These are phyloP conservation scores for Heterobasidion parviporum DNA, from an alignment of 1,284 basidiomycete species.

Conservation along the genomic window DNA sequence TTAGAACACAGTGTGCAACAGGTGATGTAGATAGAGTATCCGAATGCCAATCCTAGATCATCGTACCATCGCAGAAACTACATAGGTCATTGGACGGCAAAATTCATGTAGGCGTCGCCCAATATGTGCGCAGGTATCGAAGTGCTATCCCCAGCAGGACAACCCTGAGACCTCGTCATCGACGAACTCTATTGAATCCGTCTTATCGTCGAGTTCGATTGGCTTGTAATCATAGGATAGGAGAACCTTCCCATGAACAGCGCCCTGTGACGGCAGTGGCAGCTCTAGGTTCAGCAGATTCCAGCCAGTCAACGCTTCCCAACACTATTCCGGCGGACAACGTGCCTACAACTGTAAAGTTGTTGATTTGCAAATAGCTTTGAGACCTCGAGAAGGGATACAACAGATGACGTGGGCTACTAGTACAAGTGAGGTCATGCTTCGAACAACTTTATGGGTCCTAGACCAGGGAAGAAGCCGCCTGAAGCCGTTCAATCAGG, in stretches of 20 bases:
- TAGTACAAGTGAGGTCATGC: neutral
- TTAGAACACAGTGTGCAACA: no score
- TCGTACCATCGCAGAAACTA: no score
- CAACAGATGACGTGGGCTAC: neutral
- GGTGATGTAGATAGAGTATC: no score
- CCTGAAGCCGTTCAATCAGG: slow-evolving; percentile 27
- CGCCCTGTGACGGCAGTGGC: no score
- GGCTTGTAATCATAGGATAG: neutral
- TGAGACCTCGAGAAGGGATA: neutral
- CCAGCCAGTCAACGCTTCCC: neutral
- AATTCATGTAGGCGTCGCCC: no score
- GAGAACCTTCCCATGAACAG: no score
- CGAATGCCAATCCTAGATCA: no score
- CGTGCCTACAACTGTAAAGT: neutral
- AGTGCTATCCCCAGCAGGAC: neutral
- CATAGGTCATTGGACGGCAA: no score
- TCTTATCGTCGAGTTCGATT: neutral
- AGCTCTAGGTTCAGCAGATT: neutral
- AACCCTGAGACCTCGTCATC: neutral
- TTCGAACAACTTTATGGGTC: neutral
- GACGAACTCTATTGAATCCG: neutral
- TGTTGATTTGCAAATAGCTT: neutral
- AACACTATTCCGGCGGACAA: neutral
- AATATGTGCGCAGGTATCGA: neutral
- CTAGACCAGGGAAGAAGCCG: slow-evolving; percentile 6